phyloP scores from a whole-genome alignment of 352 stramenopile species.

The Phytophthora sp. region DNA sequence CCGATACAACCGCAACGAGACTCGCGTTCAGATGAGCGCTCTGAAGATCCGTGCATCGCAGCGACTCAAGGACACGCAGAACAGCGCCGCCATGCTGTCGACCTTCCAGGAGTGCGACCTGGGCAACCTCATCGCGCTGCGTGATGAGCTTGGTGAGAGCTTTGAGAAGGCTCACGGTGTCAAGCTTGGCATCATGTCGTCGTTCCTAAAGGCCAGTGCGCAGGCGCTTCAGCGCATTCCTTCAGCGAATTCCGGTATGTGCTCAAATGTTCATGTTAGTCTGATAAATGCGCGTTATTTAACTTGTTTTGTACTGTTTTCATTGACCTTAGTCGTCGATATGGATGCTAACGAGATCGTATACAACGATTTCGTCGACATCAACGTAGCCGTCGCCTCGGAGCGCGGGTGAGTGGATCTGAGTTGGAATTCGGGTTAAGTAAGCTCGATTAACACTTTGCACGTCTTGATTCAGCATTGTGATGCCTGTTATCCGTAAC shows the following conservation, averaged over 20 bases:
- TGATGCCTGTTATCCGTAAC: slow-evolving; percentile 99
- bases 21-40: slow-evolving; percentile 94
- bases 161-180: slow-evolving; percentile 98
- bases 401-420: slow-evolving; percentile 90
- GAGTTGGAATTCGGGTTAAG: too few relatives aligned
- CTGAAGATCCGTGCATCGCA: slow-evolving; percentile 96
- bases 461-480: too few relatives aligned
- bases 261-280: background rate
- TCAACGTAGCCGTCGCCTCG: slow-evolving; percentile 97
- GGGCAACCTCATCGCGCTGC: slow-evolving; percentile 94
- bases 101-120: slow-evolving; percentile 99
- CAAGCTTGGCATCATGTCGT: slow-evolving; percentile 98
- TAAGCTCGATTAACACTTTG: too few relatives aligned
- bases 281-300: background rate
- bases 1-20: slow-evolving; percentile 74
- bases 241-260: slow-evolving; percentile 95
- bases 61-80: slow-evolving; percentile 98
- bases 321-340: slow-evolving; percentile 90
- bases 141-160: slow-evolving; percentile 89
- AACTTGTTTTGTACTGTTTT: slow-evolving; percentile 18
- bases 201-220: slow-evolving; percentile 97
- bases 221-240: slow-evolving; percentile 93
- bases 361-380: slow-evolving; percentile 99
- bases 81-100: slow-evolving; percentile 97
- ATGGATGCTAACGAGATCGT: slow-evolving; percentile 98